These are phyloP conservation scores for Coemansia sp. DNA, from an alignment of 192 early-diverging fungal species.

Conservation along the genomic window DNA sequence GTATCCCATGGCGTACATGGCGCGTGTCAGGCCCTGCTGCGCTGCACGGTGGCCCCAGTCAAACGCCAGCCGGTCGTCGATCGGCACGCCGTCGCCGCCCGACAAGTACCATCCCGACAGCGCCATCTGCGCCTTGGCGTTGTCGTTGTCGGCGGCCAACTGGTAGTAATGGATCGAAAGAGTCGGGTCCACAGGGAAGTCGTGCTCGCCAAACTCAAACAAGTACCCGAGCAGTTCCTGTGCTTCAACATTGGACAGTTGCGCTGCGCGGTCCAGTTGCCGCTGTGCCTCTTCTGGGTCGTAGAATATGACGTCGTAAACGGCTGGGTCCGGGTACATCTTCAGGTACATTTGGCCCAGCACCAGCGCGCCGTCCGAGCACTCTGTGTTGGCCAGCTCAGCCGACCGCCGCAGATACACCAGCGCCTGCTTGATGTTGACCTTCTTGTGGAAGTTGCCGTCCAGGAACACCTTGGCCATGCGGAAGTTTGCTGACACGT, in stretches of 20 bases:
- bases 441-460: constrained; percentile 67
- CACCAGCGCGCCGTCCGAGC: constrained; percentile 74
- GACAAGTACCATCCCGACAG: constrained; percentile 83
- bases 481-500: constrained; percentile 69
- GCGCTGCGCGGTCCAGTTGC: constrained; percentile 71
- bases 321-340: constrained; percentile 59
- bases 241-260: constrained; percentile 68
- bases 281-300: constrained; percentile 74
- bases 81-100: constrained; percentile 66
- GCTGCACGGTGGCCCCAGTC: constrained; percentile 83
- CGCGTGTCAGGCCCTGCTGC: constrained; percentile 70
- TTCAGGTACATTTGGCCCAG: constrained; percentile 78
- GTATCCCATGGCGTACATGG: constrained; percentile 90
- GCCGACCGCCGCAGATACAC: constrained; percentile 80
- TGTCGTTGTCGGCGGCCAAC: constrained; percentile 74
- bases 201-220: constrained; percentile 77
- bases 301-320: constrained; percentile 66
- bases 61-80: constrained; percentile 72
- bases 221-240: constrained; percentile 77
- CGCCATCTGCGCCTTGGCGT: constrained; percentile 83
- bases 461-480: constrained; percentile 74
- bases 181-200: constrained; percentile 63
- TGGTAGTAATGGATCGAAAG: constrained; percentile 76
- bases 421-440: constrained; percentile 75
- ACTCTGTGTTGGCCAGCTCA: constrained; percentile 64